Evolutionary conservation across 495 filamentous ascomycete species (phyloP), one percentile per base, ranked within the genome.

Genomic region (Aspergillus bridgeri): DNA sequence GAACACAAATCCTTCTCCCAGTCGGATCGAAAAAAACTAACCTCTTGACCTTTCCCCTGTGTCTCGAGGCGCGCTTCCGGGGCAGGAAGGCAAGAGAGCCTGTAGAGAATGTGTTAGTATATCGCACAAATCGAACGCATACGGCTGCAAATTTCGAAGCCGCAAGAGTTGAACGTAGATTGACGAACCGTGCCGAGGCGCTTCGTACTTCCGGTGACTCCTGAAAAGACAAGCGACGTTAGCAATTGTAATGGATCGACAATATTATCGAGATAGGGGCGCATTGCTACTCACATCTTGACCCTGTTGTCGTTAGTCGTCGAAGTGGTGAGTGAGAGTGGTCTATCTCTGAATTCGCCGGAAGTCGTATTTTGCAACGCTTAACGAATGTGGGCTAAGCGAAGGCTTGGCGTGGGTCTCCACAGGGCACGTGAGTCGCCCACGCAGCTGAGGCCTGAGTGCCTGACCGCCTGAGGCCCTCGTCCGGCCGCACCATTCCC

Each of bases 41-140:
- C 90, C 87, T 90, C 91, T 97, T 97, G 73, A 97, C 94, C 86
- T 96, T 96, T 76, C 94, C 95, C 65, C 95, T 83, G 79, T 99
- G 93, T 71, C 94, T 84, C 76, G 92, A 84, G 64, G 95, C 92
- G 69, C 95, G 87, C 92, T 99, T 99, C 73, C 95, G 84, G 56
- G 95, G 95, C 71, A 99, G 79, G 82, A 89, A 99, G 61, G 95
- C 95, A 79, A 99, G 82, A 65, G 92, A 97, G 61, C 80, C 77
- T 80, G 70, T 58, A 56, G 42, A 62, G 27, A 58, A 27, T 5
- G 42, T 60, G 68, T 79, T 67, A 79, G 76, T 73, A 69, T 48
- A 65, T 54, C 58, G 42, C 65, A 67, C 65, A 71, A 61, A 65
- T 22, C n/a, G 60, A 42, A 56, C 58, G 64, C 53, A 61, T 48